Conservation (phyloP, 2,329 filamentous ascomycete species). For the Myriosclerotinia scirpicola region DNA sequence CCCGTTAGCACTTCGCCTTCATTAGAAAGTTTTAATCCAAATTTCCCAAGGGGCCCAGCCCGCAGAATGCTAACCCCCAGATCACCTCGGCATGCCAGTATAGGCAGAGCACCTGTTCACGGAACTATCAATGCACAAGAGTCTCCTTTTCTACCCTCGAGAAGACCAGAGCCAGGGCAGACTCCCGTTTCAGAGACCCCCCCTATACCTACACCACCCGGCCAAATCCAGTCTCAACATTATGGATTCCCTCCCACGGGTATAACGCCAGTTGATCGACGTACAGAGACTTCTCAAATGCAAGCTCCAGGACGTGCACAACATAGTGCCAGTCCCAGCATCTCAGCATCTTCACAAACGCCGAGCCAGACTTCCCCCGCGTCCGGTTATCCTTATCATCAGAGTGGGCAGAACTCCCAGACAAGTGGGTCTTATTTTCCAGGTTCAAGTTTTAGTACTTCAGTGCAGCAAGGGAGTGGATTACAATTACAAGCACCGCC, state of each 20-base stretch:
- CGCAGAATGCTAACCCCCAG: constrained; percentile 39
- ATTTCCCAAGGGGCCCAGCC: constrained; percentile 31
- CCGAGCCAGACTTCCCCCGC: constrained; percentile 44
- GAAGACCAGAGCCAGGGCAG: constrained; percentile 45
- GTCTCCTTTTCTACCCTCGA: constrained; percentile 48
- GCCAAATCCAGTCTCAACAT: constrained; percentile 32
- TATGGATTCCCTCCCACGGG: constrained; percentile 45
- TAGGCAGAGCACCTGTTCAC: constrained; percentile 47
- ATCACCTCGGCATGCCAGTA: constrained; percentile 52
- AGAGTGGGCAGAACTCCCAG: constrained; percentile 32
- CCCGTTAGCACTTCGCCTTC: constrained; percentile 30
- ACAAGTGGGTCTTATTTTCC: constrained; percentile 36
- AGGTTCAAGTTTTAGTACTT: constrained; percentile 35
- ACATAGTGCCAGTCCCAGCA: constrained; percentile 47
- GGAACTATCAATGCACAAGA: constrained; percentile 51
- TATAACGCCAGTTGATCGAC: constrained; percentile 41
- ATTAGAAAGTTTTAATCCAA: constrained; percentile 33
- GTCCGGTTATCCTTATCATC: constrained; percentile 34
- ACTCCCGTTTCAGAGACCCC: constrained; percentile 44
- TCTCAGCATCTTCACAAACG: constrained; percentile 50
- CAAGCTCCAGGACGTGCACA: constrained; percentile 44
- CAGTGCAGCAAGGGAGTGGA: constrained; percentile 37
- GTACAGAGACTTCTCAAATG: constrained; percentile 40
- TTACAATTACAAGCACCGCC: constrained; percentile 38
- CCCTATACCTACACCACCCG: constrained; percentile 44